Conservation (phyloP, 1,284 basidiomycete species). For the Rhizopogon hawkerae region DNA sequence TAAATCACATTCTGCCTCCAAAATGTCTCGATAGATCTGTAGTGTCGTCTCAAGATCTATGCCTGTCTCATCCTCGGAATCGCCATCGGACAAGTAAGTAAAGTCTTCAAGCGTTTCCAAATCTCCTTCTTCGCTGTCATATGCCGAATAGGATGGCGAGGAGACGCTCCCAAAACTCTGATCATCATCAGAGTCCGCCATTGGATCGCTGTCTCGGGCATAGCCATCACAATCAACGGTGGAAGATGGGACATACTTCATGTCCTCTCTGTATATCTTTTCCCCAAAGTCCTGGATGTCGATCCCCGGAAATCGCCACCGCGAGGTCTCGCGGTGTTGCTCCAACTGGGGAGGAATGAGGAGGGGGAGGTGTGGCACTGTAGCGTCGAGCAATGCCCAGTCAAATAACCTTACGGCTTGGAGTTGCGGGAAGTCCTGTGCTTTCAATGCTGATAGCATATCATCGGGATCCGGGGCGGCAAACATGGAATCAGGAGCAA, state of each 20-base stretch:
- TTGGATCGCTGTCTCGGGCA: not conserved
- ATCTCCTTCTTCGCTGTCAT: slow-evolving; percentile 6
- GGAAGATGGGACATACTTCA: not conserved
- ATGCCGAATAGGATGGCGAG: slow-evolving; percentile 2
- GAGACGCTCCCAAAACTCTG: not conserved
- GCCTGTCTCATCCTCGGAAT: not conserved
- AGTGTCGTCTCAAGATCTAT: not conserved
- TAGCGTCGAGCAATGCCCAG: not conserved
- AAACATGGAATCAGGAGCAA: not conserved
- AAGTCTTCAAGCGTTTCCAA: not conserved
- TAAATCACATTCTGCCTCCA: not conserved
- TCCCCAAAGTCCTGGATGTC: slow-evolving; percentile 1
- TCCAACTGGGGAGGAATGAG: not conserved
- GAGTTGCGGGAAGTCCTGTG: slow-evolving; percentile 2
- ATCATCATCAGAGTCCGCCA: not conserved
- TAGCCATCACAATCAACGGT: not conserved
- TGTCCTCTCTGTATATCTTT: slow-evolving; percentile 2
- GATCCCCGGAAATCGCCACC: not conserved
- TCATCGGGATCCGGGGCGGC: not conserved
- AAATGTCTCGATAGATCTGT: not conserved
- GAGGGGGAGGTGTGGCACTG: not conserved
- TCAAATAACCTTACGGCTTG: not conserved
- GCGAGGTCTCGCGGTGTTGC: not conserved
- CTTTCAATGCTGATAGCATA: not conserved
- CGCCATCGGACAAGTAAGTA: not conserved